Percentiles rank a stretch among this genome's conserved stretches.
Conservation (phyloP, 108 stramenopile species). For the Pseudonitzschia multistriata region DNA sequence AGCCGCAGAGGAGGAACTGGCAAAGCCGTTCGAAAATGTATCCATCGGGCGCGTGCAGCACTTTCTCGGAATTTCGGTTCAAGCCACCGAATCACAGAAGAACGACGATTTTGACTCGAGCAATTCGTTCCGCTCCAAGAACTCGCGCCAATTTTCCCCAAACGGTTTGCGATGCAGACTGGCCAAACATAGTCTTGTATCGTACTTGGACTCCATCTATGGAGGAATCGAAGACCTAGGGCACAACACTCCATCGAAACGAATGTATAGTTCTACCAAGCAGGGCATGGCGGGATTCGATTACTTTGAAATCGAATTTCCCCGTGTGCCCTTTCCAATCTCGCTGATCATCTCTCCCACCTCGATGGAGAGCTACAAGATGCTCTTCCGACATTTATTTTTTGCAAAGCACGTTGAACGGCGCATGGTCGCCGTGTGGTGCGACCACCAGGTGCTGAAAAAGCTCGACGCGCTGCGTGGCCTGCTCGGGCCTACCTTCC, state of each 20-base stretch:
- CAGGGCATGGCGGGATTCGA: conserved; percentile 83
- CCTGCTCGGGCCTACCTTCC: conserved; percentile 75
- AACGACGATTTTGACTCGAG: conserved; percentile 8
- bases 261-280: conserved; percentile 31
- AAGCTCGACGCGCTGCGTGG: conserved; percentile 70
- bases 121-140: neutral
- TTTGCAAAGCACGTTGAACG: conserved; percentile 97
- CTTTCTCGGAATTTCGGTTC: conserved; percentile 70
- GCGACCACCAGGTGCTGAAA: conserved; percentile 90
- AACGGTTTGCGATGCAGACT: conserved; percentile 50
- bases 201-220: conserved; percentile 60
- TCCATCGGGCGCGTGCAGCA: conserved; percentile 80
- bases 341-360: conserved; percentile 83
- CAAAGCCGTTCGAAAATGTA: conserved; percentile 51
- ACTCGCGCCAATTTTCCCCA: conserved; percentile 18
- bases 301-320: conserved; percentile 84
- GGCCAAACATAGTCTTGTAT: conserved; percentile 49
- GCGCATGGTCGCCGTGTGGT: conserved; percentile 87
- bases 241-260: conserved; percentile 38
- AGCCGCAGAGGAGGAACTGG: conserved; percentile 83
- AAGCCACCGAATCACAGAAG: conserved; percentile 36
- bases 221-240: conserved; percentile 41
- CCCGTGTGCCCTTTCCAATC: conserved; percentile 83
- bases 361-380: conserved; percentile 88
- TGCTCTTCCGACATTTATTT: conserved; percentile 96